Evolutionary conservation across 192 early-diverging fungal species (phyloP).

Genomic region (Backusella westeae): DNA sequence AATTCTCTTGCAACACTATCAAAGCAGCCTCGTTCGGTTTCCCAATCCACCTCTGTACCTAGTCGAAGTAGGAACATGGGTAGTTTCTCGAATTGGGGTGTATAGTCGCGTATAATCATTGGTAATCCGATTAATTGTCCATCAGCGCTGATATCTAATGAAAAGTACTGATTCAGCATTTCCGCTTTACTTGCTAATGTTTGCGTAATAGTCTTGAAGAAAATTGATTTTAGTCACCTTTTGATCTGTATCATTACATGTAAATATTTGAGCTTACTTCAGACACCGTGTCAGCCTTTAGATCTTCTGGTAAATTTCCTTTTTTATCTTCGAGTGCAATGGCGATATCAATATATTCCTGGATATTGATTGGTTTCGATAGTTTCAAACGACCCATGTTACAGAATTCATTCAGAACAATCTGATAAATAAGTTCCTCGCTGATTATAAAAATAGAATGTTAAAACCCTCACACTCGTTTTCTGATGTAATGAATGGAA

Average conservation of each 20-base stretch:
- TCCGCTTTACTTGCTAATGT: slow-evolving; percentile 53
- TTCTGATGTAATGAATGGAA: not conserved
- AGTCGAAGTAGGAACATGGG: slow-evolving; percentile 81
- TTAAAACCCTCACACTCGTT: no score
- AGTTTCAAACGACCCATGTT: slow-evolving; percentile 84
- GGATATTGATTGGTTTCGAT: slow-evolving; percentile 61
- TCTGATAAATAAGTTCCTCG: slow-evolving; percentile 90
- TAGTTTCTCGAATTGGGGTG: slow-evolving; percentile 81
- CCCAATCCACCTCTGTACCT: slow-evolving; percentile 84
- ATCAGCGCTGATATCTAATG: slow-evolving; percentile 61
- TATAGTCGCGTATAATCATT: slow-evolving; percentile 77
- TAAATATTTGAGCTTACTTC: slow-evolving; percentile 37
- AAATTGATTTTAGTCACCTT: not conserved
- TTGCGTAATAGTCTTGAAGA: slow-evolving; percentile 43
- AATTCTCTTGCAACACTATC: slow-evolving; percentile 66
- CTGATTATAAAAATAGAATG: slow-evolving; percentile 36
- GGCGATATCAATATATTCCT: slow-evolving; percentile 68
- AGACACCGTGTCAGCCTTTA: slow-evolving; percentile 56
- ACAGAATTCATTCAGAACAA: slow-evolving; percentile 73
- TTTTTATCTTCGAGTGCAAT: slow-evolving; percentile 53
- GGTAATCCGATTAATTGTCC: slow-evolving; percentile 73
- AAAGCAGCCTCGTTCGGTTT: slow-evolving; percentile 84
- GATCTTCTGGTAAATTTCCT: slow-evolving; percentile 41
- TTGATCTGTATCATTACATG: not conserved
- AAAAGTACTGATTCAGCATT: slow-evolving; percentile 93